phyloP scores from a whole-genome alignment of 805 yeast species.

The Schizosaccharomyces osmophilus region DNA sequence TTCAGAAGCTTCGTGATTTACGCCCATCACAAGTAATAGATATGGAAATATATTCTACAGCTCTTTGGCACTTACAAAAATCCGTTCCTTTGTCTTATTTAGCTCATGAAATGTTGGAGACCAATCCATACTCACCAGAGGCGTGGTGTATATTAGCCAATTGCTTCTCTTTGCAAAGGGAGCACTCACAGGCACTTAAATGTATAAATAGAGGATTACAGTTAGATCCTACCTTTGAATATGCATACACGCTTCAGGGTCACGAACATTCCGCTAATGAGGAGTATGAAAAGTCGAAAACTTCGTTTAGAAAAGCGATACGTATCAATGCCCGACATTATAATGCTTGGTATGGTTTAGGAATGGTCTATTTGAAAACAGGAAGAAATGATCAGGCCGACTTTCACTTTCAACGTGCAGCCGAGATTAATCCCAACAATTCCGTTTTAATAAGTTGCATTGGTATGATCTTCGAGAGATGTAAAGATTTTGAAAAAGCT shows the following conservation, averaged over 20 bases:
- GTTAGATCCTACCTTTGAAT: conserved; percentile 45
- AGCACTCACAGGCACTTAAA: conserved; percentile 70
- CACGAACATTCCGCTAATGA: conserved; percentile 77
- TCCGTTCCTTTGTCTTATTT: conserved; percentile 56
- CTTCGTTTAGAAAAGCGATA: conserved; percentile 57
- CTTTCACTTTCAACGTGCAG: conserved; percentile 65
- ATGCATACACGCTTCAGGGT: conserved; percentile 81
- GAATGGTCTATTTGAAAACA: conserved; percentile 70
- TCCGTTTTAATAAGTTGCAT: conserved; percentile 75
- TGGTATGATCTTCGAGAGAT: conserved; percentile 66
- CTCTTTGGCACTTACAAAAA: conserved; percentile 76
- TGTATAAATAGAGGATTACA: conserved; percentile 63
- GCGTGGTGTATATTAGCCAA: conserved; percentile 89
- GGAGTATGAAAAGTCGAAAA: conserved; percentile 70
- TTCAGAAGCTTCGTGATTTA: conserved; percentile 32
- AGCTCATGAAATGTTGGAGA: conserved; percentile 54
- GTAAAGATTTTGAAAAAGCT: conserved; percentile 45
- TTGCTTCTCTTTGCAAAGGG: conserved; percentile 55
- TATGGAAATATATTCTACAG: conserved; percentile 76
- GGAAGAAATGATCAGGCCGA: conserved; percentile 72
- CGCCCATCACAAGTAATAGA: conserved; percentile 66
- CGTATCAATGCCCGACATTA: conserved; percentile 60
- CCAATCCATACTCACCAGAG: conserved; percentile 42
- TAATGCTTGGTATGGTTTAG: conserved; percentile 87
- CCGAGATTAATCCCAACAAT: conserved; percentile 71